phyloP scores from a whole-genome alignment of 495 filamentous ascomycete genomes.

The Penicillium fimorum region DNA sequence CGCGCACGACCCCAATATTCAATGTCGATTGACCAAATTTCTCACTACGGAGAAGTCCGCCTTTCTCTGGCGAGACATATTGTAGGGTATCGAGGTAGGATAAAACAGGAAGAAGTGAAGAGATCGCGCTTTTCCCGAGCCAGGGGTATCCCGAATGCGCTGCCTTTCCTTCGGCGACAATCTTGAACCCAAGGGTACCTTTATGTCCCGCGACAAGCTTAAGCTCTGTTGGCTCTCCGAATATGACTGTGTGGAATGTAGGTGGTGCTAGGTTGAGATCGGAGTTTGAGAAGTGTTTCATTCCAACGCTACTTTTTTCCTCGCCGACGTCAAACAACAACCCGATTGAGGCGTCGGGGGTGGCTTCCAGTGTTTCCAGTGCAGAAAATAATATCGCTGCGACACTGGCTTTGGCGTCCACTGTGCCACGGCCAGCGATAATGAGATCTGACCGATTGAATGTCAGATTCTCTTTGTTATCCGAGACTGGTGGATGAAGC shows the following conservation, averaged over 20 bases:
- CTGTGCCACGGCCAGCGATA: slow-evolving; percentile 70
- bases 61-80: not conserved
- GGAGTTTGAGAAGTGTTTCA: slow-evolving; percentile 37
- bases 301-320: slow-evolving; percentile 70
- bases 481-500: no score
- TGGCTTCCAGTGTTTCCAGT: slow-evolving; percentile 33
- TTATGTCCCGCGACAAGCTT: slow-evolving; percentile 81
- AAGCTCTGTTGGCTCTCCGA: slow-evolving; percentile 77
- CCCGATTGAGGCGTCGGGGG: slow-evolving; percentile 41
- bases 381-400: slow-evolving; percentile 65
- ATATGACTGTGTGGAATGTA: slow-evolving; percentile 53
- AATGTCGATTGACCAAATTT: not conserved
- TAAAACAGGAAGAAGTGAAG: slow-evolving; percentile 61
- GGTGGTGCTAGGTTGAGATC: slow-evolving; percentile 10
- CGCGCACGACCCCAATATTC: not conserved
- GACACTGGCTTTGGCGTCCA: slow-evolving; percentile 83
- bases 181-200: slow-evolving; percentile 56
- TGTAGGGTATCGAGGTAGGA: slow-evolving; percentile 41
- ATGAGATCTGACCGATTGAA: slow-evolving; percentile 39
- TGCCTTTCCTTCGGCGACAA: slow-evolving; percentile 58
- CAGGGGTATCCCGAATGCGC: slow-evolving; percentile 75
- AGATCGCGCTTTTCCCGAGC: slow-evolving; percentile 69
- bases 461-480: no score
- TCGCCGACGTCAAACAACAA: slow-evolving; percentile 82
- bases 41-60: not conserved